phyloP scores from a whole-genome alignment of 78 protist species.

The Reticulomyxa filosa region DNA sequence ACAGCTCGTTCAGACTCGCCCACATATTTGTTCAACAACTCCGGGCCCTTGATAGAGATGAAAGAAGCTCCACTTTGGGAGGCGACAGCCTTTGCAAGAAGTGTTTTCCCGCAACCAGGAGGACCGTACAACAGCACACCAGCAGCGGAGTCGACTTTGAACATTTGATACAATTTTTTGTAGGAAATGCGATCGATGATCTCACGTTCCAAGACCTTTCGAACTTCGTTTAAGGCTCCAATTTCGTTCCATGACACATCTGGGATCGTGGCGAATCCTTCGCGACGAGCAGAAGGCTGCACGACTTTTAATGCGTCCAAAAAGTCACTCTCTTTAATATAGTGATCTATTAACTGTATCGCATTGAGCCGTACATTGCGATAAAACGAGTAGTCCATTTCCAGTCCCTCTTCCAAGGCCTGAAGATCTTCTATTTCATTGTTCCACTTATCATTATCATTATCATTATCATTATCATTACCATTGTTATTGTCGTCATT shows the following conservation, averaged over 20 bases:
- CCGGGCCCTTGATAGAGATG: constrained; percentile 91
- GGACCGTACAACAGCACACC: constrained; percentile 81
- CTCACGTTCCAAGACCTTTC: background rate
- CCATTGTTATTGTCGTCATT: background rate
- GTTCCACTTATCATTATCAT: background rate
- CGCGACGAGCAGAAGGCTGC: constrained; percentile 78
- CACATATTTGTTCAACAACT: constrained; percentile 90
- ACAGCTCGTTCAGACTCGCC: constrained; percentile 97
- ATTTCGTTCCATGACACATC: constrained; percentile 86
- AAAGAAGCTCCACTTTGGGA: constrained; percentile 52
- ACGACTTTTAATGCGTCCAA: constrained; percentile 48
- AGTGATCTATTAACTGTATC: too few relatives aligned
- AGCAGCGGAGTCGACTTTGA: constrained; percentile 8
- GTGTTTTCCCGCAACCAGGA: constrained; percentile 98
- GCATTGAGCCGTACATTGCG: too few relatives aligned
- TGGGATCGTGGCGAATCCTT: constrained; percentile 76
- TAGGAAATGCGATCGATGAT: background rate
- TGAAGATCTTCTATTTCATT: too few relatives aligned
- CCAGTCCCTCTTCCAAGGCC: too few relatives aligned
- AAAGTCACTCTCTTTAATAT: background rate
- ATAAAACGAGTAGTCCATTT: too few relatives aligned
- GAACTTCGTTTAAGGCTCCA: constrained; percentile 45
- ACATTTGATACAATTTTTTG: background rate
- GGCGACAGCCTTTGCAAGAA: constrained; percentile 68
- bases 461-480: background rate